phyloP scores from a whole-genome alignment of 1,139 yeast genomes.

The Protomyces macrosporus region DNA sequence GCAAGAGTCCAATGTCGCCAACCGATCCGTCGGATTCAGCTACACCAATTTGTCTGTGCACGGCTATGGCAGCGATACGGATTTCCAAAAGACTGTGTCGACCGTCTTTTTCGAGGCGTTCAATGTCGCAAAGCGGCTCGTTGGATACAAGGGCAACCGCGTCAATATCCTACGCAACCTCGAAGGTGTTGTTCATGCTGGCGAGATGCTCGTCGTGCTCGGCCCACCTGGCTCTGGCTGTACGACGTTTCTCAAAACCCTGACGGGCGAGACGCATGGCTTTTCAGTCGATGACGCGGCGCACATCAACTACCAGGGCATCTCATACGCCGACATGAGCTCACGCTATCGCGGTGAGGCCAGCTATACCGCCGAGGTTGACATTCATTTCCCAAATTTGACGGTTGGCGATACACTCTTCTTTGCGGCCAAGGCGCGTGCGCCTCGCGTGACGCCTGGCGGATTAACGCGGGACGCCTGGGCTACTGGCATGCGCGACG shows the following conservation, averaged over 20 bases:
- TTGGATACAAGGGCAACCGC: not conserved
- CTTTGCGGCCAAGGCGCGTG: conserved; percentile 59
- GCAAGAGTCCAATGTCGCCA: conserved; percentile 58
- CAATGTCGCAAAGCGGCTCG: conserved; percentile 35
- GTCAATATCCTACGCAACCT: conserved; percentile 42
- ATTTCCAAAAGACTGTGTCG: conserved; percentile 67
- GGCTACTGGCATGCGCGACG: conserved; percentile 59
- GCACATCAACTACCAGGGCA: conserved; percentile 48
- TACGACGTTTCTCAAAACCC: conserved; percentile 51
- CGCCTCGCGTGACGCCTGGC: conserved; percentile 60
- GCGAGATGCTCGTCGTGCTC: conserved; percentile 53
- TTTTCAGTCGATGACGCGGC: conserved; percentile 38
- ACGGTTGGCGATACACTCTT: conserved; percentile 66
- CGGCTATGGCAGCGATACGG: conserved; percentile 73
- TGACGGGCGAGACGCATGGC: conserved; percentile 56
- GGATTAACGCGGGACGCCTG: conserved; percentile 55
- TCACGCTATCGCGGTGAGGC: conserved; percentile 62
- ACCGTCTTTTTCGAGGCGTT: conserved; percentile 44
- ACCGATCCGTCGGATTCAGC: conserved; percentile 60
- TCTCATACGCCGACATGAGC: conserved; percentile 46
- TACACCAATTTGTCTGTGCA: conserved; percentile 64
- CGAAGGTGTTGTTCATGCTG: conserved; percentile 46
- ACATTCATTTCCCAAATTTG: conserved; percentile 65
- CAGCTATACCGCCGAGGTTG: conserved; percentile 63
- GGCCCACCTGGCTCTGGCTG: conserved; percentile 61